These are phyloP conservation scores for Drechslerella stenobrocha DNA, from an alignment of 2,329 filamentous ascomycete genomes.

Conservation along the genomic window DNA sequence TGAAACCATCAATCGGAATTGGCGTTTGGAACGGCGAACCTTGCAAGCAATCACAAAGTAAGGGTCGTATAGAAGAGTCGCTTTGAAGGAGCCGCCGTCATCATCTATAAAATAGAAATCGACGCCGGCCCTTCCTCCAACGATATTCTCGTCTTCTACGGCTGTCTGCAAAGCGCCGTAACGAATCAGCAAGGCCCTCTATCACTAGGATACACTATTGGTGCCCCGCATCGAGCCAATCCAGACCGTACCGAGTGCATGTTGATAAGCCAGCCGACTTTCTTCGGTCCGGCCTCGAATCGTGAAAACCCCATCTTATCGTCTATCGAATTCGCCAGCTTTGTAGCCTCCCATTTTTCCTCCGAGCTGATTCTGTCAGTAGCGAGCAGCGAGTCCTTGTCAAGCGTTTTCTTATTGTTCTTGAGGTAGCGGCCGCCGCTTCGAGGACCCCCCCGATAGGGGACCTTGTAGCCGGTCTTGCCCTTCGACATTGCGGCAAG, in stretches of 20 bases:
- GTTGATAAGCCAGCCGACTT: conserved; percentile 91
- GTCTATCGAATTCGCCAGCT: conserved; percentile 84
- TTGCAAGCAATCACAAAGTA: conserved; percentile 93
- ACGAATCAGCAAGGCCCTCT: conserved; percentile 11
- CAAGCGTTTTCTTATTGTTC: conserved; percentile 69
- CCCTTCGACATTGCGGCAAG: conserved; percentile 32
- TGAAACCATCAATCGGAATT: not conserved
- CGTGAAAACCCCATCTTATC: conserved; percentile 91
- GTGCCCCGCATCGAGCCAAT: not conserved
- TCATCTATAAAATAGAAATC: conserved; percentile 98
- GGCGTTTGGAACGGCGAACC: conserved; percentile 67
- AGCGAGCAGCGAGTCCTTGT: conserved; percentile 71
- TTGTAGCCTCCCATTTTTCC: conserved; percentile 85
- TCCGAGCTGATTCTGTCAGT: conserved; percentile 86
- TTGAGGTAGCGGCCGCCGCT: conserved; percentile 55
- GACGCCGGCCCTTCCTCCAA: conserved; percentile 82
- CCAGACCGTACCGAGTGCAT: conserved; percentile 69
- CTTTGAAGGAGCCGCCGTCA: conserved; percentile 88
- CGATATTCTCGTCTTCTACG: conserved; percentile 78
- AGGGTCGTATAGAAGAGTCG: conserved; percentile 91
- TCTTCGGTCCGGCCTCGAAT: conserved; percentile 84
- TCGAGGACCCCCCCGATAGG: conserved; percentile 67
- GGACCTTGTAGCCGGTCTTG: conserved; percentile 36
- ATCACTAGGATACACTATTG: not conserved
- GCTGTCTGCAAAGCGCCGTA: conserved; percentile 61